phyloP scores from a whole-genome alignment of 108 stramenopile species.

The Craspedostauros australis region DNA sequence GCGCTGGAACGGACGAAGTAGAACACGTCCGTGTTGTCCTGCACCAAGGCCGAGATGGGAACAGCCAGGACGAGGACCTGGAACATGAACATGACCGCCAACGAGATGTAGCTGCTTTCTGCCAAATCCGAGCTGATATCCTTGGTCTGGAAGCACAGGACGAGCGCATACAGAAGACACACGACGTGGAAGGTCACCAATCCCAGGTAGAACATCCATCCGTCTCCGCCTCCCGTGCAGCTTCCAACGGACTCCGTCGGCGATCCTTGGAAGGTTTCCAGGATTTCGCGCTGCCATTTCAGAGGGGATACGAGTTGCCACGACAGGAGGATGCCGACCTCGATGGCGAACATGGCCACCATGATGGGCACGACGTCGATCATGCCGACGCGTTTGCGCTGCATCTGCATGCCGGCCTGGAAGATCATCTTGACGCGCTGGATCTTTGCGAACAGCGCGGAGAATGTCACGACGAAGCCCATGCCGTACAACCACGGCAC shows the following conservation, averaged over 20 bases:
- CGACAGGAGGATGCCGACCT: constrained; percentile 11
- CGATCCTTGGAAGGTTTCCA: constrained; percentile 10
- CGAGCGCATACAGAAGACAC: constrained; percentile 23
- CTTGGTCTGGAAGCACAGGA: constrained; percentile 21
- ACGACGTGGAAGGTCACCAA: constrained; percentile 19
- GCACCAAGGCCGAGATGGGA: constrained; percentile 32
- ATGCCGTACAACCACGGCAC: constrained; percentile 33
- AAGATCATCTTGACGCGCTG: constrained; percentile 22
- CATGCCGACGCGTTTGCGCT: constrained; percentile 11
- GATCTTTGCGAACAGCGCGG: constrained; percentile 32
- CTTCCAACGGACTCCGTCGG: constrained; percentile 16
- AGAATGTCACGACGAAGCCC: constrained; percentile 22
- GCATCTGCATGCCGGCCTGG: constrained; percentile 12
- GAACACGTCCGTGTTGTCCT: constrained; percentile 20
- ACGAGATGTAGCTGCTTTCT: constrained; percentile 34
- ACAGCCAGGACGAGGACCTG: constrained; percentile 34
- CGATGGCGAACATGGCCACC: constrained; percentile 15
- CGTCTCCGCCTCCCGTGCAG: constrained; percentile 11
- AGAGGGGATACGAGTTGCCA: constrained; percentile 25
- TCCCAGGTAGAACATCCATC: constrained; percentile 14
- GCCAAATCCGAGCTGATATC: constrained; percentile 33
- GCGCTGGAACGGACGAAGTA: constrained; percentile 25
- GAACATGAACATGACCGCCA: constrained; percentile 39
- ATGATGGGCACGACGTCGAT: constrained; percentile 22
- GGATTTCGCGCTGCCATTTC: constrained; percentile 19